Conservation (phyloP, 1,139 yeast genomes). For the Pichia sp. region DNA sequence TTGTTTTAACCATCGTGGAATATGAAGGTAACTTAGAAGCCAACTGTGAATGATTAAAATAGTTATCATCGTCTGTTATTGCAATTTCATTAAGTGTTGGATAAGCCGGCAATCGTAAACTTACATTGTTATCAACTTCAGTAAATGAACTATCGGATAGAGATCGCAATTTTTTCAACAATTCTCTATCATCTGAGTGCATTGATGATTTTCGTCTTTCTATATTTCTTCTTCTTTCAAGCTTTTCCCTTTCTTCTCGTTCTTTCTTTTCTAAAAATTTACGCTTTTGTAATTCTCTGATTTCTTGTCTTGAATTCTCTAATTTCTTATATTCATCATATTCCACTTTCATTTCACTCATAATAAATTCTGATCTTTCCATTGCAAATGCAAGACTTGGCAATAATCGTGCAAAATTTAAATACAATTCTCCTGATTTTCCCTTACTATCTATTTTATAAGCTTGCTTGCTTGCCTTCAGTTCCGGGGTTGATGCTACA, state of each 20-base stretch:
- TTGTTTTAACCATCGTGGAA: slow-evolving; percentile 1
- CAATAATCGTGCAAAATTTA: slow-evolving; percentile 21
- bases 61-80: slow-evolving; percentile 23
- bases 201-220: slow-evolving; percentile 15
- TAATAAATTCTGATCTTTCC: slow-evolving; percentile 35
- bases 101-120: slow-evolving; percentile 6
- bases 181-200: slow-evolving; percentile 16
- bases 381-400: slow-evolving; percentile 31
- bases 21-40: slow-evolving; percentile 1
- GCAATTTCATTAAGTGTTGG: slow-evolving; percentile 16
- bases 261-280: slow-evolving; percentile 12
- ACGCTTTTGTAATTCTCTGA: slow-evolving; percentile 21
- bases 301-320: slow-evolving; percentile 22
- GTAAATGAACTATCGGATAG: slow-evolving; percentile 18
- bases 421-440: slow-evolving; percentile 20
- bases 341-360: slow-evolving; percentile 30
- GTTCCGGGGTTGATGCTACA: slow-evolving; percentile 39
- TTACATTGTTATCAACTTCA: slow-evolving; percentile 2
- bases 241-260: slow-evolving; percentile 6
- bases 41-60: slow-evolving; percentile 7
- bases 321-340: slow-evolving; percentile 25
- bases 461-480: slow-evolving; percentile 26
- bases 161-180: slow-evolving; percentile 20
- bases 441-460: slow-evolving; percentile 20
- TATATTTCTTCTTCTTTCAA: slow-evolving; percentile 6